Percentiles rank a stretch among this genome's conserved stretches.
Evolutionary conservation across 805 yeast species (phyloP).

Genomic region (Maudiozyma saulgeensis): DNA sequence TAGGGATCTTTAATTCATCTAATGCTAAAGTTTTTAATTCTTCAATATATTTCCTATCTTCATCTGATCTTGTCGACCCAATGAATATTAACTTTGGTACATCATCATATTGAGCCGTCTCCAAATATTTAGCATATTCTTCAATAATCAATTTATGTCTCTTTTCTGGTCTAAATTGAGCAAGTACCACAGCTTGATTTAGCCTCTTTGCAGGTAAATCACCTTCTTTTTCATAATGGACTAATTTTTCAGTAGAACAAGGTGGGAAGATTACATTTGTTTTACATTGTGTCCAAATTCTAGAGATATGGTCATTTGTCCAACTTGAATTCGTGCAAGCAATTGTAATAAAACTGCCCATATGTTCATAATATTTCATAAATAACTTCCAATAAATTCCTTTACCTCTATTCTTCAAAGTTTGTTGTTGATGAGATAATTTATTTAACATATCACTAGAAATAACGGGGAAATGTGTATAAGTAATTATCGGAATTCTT

Average conservation of each 20-base stretch:
- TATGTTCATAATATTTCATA: slow-evolving; percentile 50
- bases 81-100: slow-evolving; percentile 58
- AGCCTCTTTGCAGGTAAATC: slow-evolving; percentile 21
- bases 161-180: slow-evolving; percentile 94
- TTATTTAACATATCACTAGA: slow-evolving; percentile 79
- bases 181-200: slow-evolving; percentile 39
- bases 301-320: slow-evolving; percentile 69
- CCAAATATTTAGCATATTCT: slow-evolving; percentile 52
- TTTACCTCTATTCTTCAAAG: slow-evolving; percentile 30
- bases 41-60: slow-evolving; percentile 53
- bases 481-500: slow-evolving; percentile 69
- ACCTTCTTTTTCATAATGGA: slow-evolving; percentile 11
- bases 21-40: slow-evolving; percentile 37
- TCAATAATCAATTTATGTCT: slow-evolving; percentile 64
- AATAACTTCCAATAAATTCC: slow-evolving; percentile 64
- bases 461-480: slow-evolving; percentile 91
- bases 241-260: slow-evolving; percentile 58
- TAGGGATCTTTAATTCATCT: slow-evolving; percentile 34
- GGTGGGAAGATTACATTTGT: slow-evolving; percentile 73
- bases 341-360: slow-evolving; percentile 58
- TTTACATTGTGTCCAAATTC: slow-evolving; percentile 48
- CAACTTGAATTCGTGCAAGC: slow-evolving; percentile 81
- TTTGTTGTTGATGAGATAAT: slow-evolving; percentile 29
- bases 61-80: slow-evolving; percentile 72
- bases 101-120: slow-evolving; percentile 4